Evolutionary conservation across 306 rosid species (phyloP).

Genomic region (Cucurbita moschata): DNA sequence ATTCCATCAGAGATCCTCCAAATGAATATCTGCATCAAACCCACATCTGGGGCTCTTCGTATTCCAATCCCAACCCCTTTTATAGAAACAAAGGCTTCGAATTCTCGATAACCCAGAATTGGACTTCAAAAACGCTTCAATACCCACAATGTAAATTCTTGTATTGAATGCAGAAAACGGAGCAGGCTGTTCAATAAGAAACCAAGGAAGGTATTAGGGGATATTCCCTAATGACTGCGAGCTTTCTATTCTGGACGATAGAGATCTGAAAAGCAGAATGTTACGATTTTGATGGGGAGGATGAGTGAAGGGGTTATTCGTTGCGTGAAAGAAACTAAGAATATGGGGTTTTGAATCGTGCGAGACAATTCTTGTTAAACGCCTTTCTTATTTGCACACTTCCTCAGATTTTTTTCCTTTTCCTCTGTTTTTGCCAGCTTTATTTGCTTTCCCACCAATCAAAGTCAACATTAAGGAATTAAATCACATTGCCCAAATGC

Average conservation of each 20-base stretch:
- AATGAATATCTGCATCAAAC: constrained; percentile 13
- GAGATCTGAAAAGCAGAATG: constrained; percentile 12
- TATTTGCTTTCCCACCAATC: not conserved
- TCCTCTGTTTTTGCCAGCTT: not conserved
- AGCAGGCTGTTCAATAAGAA: constrained; percentile 8
- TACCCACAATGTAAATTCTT: constrained; percentile 11
- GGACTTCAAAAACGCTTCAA: not conserved
- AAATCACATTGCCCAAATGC: not conserved
- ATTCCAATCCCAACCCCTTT: constrained; percentile 6
- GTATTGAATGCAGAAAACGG: constrained; percentile 8
- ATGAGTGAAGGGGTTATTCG: constrained; percentile 15
- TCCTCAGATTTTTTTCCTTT: not conserved
- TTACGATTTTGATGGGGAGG: constrained; percentile 10
- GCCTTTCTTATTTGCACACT: not conserved
- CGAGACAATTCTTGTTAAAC: not conserved
- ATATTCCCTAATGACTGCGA: constrained; percentile 6
- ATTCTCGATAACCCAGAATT: not conserved
- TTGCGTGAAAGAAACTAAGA: constrained; percentile 16
- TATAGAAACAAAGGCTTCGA: not conserved
- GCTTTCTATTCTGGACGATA: not conserved
- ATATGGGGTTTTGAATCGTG: constrained; percentile 7
- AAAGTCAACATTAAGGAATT: not conserved
- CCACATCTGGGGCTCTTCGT: constrained; percentile 2
- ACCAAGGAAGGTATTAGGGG: constrained; percentile 10
- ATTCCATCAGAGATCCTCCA: constrained; percentile 7